Evolutionary conservation across 768 basidiomycete species (phyloP).

Genomic region (Pisolithus albus): DNA sequence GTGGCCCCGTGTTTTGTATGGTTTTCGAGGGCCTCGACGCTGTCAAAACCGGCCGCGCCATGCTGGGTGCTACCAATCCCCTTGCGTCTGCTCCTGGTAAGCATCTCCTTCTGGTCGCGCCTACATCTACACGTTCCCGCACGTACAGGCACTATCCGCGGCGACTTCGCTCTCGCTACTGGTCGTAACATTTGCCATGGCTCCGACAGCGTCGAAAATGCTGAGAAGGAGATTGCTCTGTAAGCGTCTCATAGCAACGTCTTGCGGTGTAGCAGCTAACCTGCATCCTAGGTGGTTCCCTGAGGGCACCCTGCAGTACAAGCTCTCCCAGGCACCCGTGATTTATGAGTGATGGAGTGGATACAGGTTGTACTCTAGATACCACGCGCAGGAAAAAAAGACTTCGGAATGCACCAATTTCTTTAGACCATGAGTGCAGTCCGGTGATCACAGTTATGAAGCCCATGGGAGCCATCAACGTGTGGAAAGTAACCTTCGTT

Average conservation of each 20-base stretch:
- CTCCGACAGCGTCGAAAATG: constrained; percentile 81
- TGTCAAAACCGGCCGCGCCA: constrained; percentile 90
- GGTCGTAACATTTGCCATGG: constrained; percentile 95
- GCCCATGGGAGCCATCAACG: too few species aligned
- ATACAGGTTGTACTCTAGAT: not conserved
- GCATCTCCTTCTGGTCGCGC: constrained; percentile 15
- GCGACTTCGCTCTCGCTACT: constrained; percentile 89
- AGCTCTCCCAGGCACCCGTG: constrained; percentile 57
- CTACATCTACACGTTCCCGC: not conserved
- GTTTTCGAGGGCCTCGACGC: constrained; percentile 94
- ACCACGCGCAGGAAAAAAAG: too few species aligned
- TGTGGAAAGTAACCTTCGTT: too few species aligned
- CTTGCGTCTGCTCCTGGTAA: constrained; percentile 78
- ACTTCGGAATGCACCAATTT: too few species aligned
- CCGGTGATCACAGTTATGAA: too few species aligned
- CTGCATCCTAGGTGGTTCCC: constrained; percentile 74
- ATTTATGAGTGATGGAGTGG: constrained; percentile 56
- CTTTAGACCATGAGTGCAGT: too few species aligned
- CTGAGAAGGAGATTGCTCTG: constrained; percentile 93
- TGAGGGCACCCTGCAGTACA: constrained; percentile 72
- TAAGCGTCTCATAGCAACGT: constrained; percentile 34
- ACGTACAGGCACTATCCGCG: constrained; percentile 80
- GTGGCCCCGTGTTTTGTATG: constrained; percentile 93
- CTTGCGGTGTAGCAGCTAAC: not conserved
- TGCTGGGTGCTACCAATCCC: constrained; percentile 98